These are phyloP conservation scores for Jasminum sambac DNA, from an alignment of 257 asterid genomes.

Conservation along the genomic window DNA sequence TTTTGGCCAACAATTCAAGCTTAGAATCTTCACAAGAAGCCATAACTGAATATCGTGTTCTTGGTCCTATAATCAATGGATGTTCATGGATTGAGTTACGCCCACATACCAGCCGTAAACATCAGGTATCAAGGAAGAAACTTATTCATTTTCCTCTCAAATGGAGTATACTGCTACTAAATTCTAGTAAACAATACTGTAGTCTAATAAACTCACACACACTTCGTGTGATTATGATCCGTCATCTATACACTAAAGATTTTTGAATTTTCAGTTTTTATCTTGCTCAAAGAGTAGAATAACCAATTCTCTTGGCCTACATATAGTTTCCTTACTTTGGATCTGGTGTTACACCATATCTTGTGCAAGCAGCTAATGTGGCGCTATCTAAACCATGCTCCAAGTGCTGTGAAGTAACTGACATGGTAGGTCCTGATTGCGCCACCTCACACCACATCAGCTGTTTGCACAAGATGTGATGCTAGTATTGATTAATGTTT, in stretches of 20 bases:
- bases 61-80: slow-evolving; percentile 91
- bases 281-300: background rate
- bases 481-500: no score
- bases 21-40: slow-evolving; percentile 91
- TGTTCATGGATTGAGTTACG: slow-evolving; percentile 92
- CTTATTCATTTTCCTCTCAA: background rate
- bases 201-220: background rate
- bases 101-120: slow-evolving; percentile 81
- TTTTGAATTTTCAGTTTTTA: background rate
- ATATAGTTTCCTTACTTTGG: background rate
- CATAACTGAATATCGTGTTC: slow-evolving; percentile 75
- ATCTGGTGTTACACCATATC: no score
- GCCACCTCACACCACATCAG: no score
- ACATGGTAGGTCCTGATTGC: no score
- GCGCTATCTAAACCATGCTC: no score
- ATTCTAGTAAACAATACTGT: background rate
- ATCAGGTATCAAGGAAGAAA: slow-evolving; percentile 56
- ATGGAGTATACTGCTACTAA: slow-evolving; percentile 12
- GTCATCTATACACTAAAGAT: background rate
- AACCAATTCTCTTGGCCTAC: background rate
- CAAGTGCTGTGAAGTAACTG: no score
- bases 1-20: slow-evolving; percentile 69
- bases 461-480: no score
- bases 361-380: no score
- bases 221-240: background rate